These are phyloP conservation scores for Drechslerella stenobrocha DNA, from an alignment of 2,329 filamentous ascomycete genomes.

Conservation along the genomic window DNA sequence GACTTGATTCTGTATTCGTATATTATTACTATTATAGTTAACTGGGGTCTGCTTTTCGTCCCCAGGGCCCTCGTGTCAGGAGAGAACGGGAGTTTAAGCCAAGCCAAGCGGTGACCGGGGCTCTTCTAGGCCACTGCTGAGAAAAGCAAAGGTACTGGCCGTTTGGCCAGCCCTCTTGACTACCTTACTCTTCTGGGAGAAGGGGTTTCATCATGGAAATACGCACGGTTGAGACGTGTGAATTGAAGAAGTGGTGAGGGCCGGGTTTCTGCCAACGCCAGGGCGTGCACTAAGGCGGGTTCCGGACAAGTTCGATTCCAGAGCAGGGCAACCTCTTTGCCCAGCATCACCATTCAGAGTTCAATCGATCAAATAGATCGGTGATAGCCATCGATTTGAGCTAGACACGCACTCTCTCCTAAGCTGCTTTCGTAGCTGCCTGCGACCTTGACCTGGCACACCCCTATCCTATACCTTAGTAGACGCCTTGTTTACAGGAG, in stretches of 20 bases:
- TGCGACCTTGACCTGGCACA: background rate
- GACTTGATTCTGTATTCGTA: background rate
- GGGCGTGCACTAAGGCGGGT: background rate
- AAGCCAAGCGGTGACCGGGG: constrained; percentile 12
- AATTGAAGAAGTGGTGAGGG: constrained; percentile 37
- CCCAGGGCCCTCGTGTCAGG: constrained; percentile 45
- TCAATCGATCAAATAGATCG: background rate
- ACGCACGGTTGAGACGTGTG: constrained; percentile 49
- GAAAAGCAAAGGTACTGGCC: constrained; percentile 34
- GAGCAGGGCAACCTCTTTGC: background rate
- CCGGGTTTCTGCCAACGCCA: constrained; percentile 7
- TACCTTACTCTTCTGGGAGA: constrained; percentile 48
- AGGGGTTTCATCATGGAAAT: constrained; percentile 42
- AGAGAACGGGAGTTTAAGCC: constrained; percentile 37
- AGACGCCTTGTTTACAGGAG: background rate
- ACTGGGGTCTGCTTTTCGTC: constrained; percentile 21
- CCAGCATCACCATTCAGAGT: background rate
- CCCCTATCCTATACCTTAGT: background rate
- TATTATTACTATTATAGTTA: constrained; percentile 32
- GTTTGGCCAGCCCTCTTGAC: constrained; percentile 32
- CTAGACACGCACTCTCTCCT: too few relatives aligned
- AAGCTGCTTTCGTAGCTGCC: constrained; percentile 3
- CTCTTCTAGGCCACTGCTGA: constrained; percentile 7
- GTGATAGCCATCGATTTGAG: too few relatives aligned
- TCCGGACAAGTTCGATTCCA: background rate